Evolutionary conservation across 495 filamentous ascomycete species (phyloP), one percentile per base, ranked within the genome.

Genomic region (Penicillium ucsense): DNA sequence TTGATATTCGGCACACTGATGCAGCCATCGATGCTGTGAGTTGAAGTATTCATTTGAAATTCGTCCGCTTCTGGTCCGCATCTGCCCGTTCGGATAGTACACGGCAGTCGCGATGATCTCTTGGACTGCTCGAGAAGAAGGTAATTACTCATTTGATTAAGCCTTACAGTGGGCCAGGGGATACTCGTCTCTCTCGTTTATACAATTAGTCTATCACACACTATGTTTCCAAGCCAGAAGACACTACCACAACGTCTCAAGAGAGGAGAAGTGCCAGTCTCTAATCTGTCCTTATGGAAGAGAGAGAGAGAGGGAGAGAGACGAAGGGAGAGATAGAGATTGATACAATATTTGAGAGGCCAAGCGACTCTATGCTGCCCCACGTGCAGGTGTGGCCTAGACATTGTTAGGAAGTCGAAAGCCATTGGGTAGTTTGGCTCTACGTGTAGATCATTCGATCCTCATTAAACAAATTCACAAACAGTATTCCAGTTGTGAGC

Each of bases 1-100:
- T 51, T 46, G 20, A 10, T 46, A 31, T 28, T 10, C 20, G 46
- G 43, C 20, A 51, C 30, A 51, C n/a, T 8, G 37, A 51, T 51
- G 31, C 48, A 12, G n/a, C 37, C n/a, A 20, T 38, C 37, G 37
- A 38, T 20, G 37, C 37, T 12, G n/a, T 38, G 5, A 38, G 37
- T 38, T 38, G n/a, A 20, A 38, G n/a, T 12, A 20, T 12, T 20
- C 12, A 38, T 20, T 38, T 20, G 37, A 20, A 38, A 38, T 38
- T 20, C n/a, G 28, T 20, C n/a, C 11, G 37, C 4, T n/a, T 38
- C 28, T 38, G 20, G 20, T 20, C 20, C 20, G 20, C 20, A 20
- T 20, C 20, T 20, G 20, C 20, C 37, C 28, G 8, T 37, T 37
- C 4, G 12, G 35, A 37, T 37, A 37, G 35, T 38, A 38, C 37